These are phyloP conservation scores for Diaporthe citrichinensis DNA, from an alignment of 2,329 filamentous ascomycete species.

Conservation along the genomic window DNA sequence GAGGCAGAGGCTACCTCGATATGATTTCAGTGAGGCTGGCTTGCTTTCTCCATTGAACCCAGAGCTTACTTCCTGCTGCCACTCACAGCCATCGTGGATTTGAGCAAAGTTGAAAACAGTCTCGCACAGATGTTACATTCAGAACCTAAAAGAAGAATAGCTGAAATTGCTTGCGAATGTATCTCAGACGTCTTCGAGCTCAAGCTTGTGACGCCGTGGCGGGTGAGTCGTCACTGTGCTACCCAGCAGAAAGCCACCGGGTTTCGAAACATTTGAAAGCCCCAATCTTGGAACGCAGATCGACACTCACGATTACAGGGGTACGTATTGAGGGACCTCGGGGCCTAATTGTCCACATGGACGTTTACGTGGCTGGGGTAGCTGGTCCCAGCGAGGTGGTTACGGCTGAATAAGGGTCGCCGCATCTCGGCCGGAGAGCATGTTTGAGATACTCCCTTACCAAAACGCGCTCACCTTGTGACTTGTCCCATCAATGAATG, in stretches of 20 bases:
- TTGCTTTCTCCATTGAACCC: neutral
- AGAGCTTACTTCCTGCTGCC: neutral
- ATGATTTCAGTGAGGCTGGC: neutral
- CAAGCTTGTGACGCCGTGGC: neutral
- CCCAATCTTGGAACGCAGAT: neutral
- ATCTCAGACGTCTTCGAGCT: neutral
- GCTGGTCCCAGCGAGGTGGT: constrained; percentile 9
- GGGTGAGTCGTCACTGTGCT: neutral
- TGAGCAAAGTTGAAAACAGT: constrained; percentile 12
- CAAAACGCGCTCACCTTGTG: constrained; percentile 5
- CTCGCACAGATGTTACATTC: neutral
- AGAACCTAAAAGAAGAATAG: neutral
- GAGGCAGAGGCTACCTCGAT: neutral
- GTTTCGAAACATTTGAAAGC: constrained; percentile 22
- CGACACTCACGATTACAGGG: neutral
- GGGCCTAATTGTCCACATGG: neutral
- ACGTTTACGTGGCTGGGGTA: neutral
- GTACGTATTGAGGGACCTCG: neutral
- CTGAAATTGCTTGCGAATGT: neutral
- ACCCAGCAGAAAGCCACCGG: neutral
- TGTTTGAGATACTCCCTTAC: constrained; percentile 12
- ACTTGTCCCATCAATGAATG: neutral
- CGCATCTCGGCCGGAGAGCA: constrained; percentile 17
- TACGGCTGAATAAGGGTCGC: neutral
- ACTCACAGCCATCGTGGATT: neutral